phyloP scores from a whole-genome alignment of 345 rosid species.

The Citrus cavaleriei region DNA sequence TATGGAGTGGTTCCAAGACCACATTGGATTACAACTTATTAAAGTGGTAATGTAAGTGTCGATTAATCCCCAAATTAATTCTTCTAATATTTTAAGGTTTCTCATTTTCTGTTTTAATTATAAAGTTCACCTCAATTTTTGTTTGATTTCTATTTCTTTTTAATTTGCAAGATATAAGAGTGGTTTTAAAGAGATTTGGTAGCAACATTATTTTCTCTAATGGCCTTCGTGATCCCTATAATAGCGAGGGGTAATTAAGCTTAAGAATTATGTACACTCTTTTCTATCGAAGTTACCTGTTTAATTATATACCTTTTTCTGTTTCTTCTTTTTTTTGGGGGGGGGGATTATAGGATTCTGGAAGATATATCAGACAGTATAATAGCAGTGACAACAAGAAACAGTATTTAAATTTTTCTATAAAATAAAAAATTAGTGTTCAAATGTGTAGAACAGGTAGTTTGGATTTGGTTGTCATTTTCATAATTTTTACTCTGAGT shows the following conservation, averaged over 20 bases:
- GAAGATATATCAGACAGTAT: slow-evolving; percentile 16
- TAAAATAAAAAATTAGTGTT: too few species aligned
- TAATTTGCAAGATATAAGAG: slow-evolving; percentile 9
- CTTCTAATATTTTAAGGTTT: too few species aligned
- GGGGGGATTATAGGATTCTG: slow-evolving; percentile 9
- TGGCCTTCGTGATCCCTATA: slow-evolving; percentile 28
- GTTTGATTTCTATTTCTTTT: background rate
- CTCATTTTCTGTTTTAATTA: background rate
- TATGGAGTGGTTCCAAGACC: slow-evolving; percentile 18
- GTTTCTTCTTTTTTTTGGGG: background rate
- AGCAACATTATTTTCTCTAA: slow-evolving; percentile 33
- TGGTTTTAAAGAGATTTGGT: slow-evolving; percentile 18
- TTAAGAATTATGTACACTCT: background rate
- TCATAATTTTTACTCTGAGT: too few species aligned
- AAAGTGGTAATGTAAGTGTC: slow-evolving; percentile 9
- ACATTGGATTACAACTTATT: slow-evolving; percentile 16
- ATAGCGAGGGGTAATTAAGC: slow-evolving; percentile 18
- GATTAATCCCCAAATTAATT: background rate
- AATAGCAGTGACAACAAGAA: background rate
- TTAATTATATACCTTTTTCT: background rate
- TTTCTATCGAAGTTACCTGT: background rate
- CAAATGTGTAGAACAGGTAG: background rate
- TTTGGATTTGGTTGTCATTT: too few species aligned
- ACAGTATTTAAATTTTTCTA: background rate
- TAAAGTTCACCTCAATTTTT: too few species aligned